phyloP scores from a whole-genome alignment of 768 basidiomycete genomes.

The Suillus spraguei region DNA sequence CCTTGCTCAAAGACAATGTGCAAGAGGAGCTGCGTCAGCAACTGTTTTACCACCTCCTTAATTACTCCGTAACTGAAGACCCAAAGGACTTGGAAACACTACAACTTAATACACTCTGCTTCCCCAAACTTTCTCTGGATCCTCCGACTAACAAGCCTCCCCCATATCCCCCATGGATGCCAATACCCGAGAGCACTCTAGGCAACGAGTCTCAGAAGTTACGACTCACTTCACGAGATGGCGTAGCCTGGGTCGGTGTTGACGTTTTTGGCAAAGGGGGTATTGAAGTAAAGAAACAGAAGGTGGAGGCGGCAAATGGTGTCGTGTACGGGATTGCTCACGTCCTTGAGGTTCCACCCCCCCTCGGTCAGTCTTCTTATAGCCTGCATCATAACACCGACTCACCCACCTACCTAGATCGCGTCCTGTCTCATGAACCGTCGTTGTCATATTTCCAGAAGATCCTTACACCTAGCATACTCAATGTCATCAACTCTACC shows the following conservation, averaged over 20 bases:
- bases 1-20: conserved; percentile 70
- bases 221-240: conserved; percentile 55
- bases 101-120: conserved; percentile 65
- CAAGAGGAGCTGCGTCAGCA: conserved; percentile 85
- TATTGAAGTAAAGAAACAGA: conserved; percentile 57
- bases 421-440: conserved; percentile 57
- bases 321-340: conserved; percentile 71
- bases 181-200: conserved; percentile 78
- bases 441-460: conserved; percentile 74
- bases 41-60: conserved; percentile 92
- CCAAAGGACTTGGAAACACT: conserved; percentile 40
- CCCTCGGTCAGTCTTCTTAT: conserved; percentile 59
- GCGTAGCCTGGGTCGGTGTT: conserved; percentile 62
- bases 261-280: conserved; percentile 84
- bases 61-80: conserved; percentile 62
- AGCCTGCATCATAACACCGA: conserved; percentile 1
- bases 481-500: conserved; percentile 59
- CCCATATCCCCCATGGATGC: conserved; percentile 88
- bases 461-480: conserved; percentile 65
- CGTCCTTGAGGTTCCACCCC: conserved; percentile 74
- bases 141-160: conserved; percentile 70
- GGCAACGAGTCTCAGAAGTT: conserved; percentile 83
- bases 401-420: conserved; percentile 43
- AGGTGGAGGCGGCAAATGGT: conserved; percentile 70
- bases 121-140: conserved; percentile 60